phyloP scores from a whole-genome alignment of 352 stramenopile genomes.

The Pythium chondricola region DNA sequence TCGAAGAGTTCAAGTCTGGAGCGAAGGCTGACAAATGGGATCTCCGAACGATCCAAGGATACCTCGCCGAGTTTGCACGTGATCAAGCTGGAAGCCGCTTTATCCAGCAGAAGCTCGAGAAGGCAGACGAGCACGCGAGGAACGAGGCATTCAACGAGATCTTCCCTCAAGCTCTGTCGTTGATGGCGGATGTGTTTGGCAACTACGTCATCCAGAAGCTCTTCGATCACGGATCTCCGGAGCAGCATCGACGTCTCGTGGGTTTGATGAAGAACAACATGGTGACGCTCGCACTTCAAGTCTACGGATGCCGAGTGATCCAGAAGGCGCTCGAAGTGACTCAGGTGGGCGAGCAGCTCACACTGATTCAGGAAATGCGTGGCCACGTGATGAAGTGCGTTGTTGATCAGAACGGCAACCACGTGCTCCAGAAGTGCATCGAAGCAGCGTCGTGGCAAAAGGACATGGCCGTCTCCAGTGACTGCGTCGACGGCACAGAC shows the following conservation, averaged over 20 bases:
- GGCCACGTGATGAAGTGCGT: constrained; percentile 90
- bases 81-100: constrained; percentile 83
- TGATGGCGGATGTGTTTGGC: constrained; percentile 96
- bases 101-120: constrained; percentile 87
- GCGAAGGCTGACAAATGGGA: constrained; percentile 80
- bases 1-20: constrained; percentile 75
- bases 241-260: constrained; percentile 85
- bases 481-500: constrained; percentile 66
- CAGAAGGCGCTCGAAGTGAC: constrained; percentile 90
- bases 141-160: constrained; percentile 78
- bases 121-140: constrained; percentile 64
- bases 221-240: constrained; percentile 89
- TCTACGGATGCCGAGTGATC: constrained; percentile 96
- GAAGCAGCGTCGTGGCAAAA: constrained; percentile 74
- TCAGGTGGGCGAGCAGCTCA: constrained; percentile 61
- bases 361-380: constrained; percentile 72
- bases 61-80: constrained; percentile 81
- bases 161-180: constrained; percentile 60
- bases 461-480: constrained; percentile 1
- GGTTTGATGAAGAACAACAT: constrained; percentile 91
- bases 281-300: constrained; percentile 92
- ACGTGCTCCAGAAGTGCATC: constrained; percentile 99
- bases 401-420: constrained; percentile 97
- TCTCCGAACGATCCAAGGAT: constrained; percentile 69
- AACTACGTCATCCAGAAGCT: constrained; percentile 99